Percentiles rank a stretch among this genome's conserved stretches.
phyloP scores from a whole-genome alignment of 441 rosid genomes.

The Pelargonium myrrhifolium region DNA sequence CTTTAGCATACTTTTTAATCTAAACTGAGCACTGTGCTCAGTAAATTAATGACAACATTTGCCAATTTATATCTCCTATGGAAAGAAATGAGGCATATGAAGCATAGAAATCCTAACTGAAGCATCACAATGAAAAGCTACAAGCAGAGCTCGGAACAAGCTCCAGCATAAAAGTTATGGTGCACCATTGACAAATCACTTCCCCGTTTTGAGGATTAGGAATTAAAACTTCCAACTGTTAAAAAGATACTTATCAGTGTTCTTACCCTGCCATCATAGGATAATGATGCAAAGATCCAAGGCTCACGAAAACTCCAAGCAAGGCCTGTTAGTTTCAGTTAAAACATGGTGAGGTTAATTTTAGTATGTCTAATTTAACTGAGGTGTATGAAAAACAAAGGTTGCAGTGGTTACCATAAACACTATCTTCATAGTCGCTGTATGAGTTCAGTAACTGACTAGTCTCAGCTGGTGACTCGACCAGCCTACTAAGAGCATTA shows the following conservation, averaged over 20 bases:
- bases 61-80: not conserved
- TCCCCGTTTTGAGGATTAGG: no score
- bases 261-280: constrained; percentile 92
- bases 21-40: no score
- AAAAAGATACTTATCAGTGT: not conserved
- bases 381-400: constrained; percentile 9
- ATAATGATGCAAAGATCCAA: constrained; percentile 86
- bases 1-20: no score
- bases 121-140: not conserved
- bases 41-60: no score
- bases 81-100: not conserved
- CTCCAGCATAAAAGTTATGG: not conserved
- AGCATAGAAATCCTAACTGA: no score
- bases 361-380: not conserved
- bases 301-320: constrained; percentile 94
- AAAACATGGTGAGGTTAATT: constrained; percentile 16
- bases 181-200: not conserved
- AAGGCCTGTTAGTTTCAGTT: constrained; percentile 46
- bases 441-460: constrained; percentile 40
- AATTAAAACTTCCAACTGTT: no score
- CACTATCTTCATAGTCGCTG: constrained; percentile 84
- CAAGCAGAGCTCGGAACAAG: not conserved
- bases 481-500: not conserved
- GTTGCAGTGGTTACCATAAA: constrained; percentile 48
- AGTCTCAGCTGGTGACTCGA: not conserved